Evolutionary conservation across 1,284 basidiomycete species (phyloP).

Genomic region (Heterobasidion occidentale): DNA sequence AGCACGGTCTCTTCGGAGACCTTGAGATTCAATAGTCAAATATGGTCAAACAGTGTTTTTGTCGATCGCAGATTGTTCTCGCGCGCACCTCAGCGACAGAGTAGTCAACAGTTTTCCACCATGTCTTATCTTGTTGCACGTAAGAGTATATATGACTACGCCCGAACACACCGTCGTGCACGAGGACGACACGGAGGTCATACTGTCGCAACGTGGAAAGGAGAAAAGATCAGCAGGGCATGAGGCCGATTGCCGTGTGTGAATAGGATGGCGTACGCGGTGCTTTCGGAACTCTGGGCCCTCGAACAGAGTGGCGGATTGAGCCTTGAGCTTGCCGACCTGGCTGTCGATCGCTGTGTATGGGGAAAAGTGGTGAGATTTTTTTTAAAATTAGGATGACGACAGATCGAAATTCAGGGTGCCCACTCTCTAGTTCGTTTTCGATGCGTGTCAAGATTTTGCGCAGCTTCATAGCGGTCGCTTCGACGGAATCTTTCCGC

Average conservation of each 20-base stretch:
- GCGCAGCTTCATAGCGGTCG: conserved; percentile 40
- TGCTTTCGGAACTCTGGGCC: conserved; percentile 53
- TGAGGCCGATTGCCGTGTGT: neutral
- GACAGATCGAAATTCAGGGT: neutral
- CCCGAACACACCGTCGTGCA: conserved; percentile 69
- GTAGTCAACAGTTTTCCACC: conserved; percentile 78
- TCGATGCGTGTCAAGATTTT: conserved; percentile 43
- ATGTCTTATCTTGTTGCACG: conserved; percentile 50
- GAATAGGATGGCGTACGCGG: conserved; percentile 32
- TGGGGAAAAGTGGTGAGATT: neutral
- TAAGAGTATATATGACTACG: conserved; percentile 71
- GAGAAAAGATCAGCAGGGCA: neutral
- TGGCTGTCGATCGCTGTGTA: conserved; percentile 44
- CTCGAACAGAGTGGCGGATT: conserved; percentile 41
- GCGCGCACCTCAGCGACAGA: conserved; percentile 49
- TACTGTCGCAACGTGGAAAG: conserved; percentile 38
- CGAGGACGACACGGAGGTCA: conserved; percentile 65
- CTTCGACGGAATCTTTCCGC: conserved; percentile 35
- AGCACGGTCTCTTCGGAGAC: conserved; percentile 62
- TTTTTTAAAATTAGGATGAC: neutral
- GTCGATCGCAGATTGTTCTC: neutral
- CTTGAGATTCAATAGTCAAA: conserved; percentile 25
- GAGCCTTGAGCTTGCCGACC: conserved; percentile 34
- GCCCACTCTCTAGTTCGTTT: conserved; percentile 44
- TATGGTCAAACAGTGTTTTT: neutral